phyloP scores from a whole-genome alignment of 2,329 filamentous ascomycete species.

The Trichoderma sp. region DNA sequence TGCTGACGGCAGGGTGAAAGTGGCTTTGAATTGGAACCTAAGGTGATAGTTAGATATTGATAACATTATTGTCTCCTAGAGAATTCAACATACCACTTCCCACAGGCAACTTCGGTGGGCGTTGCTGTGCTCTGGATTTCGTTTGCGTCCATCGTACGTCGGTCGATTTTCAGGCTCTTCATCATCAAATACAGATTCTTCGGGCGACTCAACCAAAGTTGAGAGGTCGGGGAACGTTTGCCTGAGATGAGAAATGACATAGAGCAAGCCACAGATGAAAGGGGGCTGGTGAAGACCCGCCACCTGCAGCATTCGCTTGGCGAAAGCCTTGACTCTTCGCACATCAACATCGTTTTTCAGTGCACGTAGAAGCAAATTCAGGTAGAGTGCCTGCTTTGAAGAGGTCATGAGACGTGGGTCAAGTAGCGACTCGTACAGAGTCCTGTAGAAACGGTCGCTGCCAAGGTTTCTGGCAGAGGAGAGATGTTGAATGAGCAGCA shows the following conservation, averaged over 20 bases:
- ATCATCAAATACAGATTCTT: constrained; percentile 64
- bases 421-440: constrained; percentile 89
- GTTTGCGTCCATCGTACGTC: constrained; percentile 82
- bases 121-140: constrained; percentile 87
- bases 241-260: constrained; percentile 79
- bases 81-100: constrained; percentile 66
- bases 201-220: constrained; percentile 75
- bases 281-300: constrained; percentile 85
- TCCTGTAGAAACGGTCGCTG: constrained; percentile 90
- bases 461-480: constrained; percentile 76
- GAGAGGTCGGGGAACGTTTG: constrained; percentile 76
- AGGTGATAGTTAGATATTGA: constrained; percentile 23
- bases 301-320: constrained; percentile 87
- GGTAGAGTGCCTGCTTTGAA: constrained; percentile 92
- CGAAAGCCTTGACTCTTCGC: constrained; percentile 90
- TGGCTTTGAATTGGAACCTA: constrained; percentile 54
- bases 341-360: constrained; percentile 88
- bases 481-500: constrained; percentile 92
- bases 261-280: constrained; percentile 91
- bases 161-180: constrained; percentile 51
- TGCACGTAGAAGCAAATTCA: constrained; percentile 86
- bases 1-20: constrained; percentile 88
- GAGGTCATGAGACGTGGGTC: constrained; percentile 85
- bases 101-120: constrained; percentile 92
- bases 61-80: not conserved